These are phyloP conservation scores for Arthrobotrys megalospora DNA, from an alignment of 2,329 filamentous ascomycete genomes.

Conservation along the genomic window DNA sequence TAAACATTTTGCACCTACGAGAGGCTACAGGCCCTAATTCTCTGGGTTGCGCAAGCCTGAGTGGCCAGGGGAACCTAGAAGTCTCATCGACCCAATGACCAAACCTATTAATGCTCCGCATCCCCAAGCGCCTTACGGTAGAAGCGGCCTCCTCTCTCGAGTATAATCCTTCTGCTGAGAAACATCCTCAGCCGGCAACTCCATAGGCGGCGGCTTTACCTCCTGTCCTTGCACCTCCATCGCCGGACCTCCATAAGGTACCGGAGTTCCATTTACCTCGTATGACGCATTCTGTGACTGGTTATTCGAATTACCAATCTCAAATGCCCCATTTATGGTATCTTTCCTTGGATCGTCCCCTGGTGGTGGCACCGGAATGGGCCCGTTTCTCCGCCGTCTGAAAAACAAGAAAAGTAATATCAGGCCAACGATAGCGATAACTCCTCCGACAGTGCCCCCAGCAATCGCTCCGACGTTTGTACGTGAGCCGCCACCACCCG, in stretches of 20 bases:
- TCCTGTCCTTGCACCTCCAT: constrained; percentile 18
- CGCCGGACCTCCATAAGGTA: neutral
- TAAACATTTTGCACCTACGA: no score
- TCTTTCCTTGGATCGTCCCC: constrained; percentile 36
- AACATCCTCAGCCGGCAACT: constrained; percentile 37
- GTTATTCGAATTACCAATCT: constrained; percentile 19
- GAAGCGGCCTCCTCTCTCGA: constrained; percentile 20
- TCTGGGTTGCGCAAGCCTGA: no score
- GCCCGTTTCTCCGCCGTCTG: constrained; percentile 7
- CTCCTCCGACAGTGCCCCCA: constrained; percentile 34
- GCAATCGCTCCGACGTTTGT: constrained; percentile 34
- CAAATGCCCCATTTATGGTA: constrained; percentile 34
- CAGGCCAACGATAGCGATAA: constrained; percentile 11
- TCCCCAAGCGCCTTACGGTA: neutral
- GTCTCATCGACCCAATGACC: no score
- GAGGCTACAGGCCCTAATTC: no score
- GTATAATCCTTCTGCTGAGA: constrained; percentile 1
- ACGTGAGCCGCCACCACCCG: neutral
- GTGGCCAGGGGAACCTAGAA: no score
- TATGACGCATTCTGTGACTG: neutral
- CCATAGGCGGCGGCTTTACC: constrained; percentile 29
- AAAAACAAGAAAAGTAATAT: constrained; percentile 20
- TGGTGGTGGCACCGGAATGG: constrained; percentile 19
- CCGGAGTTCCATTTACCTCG: neutral
- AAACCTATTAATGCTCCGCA: neutral